Conservation (phyloP, 805 yeast genomes). For the Metschnikowia vanudenii region DNA sequence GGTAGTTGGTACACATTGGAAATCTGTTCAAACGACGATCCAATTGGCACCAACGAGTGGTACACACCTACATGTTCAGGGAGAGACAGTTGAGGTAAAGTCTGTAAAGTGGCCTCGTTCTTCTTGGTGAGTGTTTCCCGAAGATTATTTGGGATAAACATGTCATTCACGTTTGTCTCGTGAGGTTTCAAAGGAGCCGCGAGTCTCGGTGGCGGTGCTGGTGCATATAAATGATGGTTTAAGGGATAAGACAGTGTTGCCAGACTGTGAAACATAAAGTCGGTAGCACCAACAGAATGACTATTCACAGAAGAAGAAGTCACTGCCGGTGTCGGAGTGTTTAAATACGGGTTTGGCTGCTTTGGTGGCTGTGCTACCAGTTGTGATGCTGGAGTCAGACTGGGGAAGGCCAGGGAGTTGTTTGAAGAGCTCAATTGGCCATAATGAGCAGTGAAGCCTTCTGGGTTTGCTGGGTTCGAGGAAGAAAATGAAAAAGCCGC, state of each 20-base stretch:
- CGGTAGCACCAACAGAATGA: constrained; percentile 10
- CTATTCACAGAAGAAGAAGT: constrained; percentile 12
- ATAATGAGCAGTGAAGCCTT: constrained; percentile 7
- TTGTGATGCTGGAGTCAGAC: constrained; percentile 12
- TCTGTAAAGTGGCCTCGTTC: constrained; percentile 78
- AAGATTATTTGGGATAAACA: constrained; percentile 71
- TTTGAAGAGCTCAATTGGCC: constrained; percentile 16
- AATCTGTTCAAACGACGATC: constrained; percentile 36
- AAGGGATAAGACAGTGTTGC: constrained; percentile 44
- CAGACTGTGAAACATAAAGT: constrained; percentile 18
- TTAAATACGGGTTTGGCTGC: constrained; percentile 27
- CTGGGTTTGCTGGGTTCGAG: constrained; percentile 5
- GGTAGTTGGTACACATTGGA: constrained; percentile 50
- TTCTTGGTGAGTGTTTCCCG: constrained; percentile 69
- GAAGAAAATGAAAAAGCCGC: constrained; percentile 8
- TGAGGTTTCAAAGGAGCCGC: constrained; percentile 60
- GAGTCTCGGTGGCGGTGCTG: constrained; percentile 77
- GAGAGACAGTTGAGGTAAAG: constrained; percentile 45
- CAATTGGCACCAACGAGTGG: constrained; percentile 87
- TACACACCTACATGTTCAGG: constrained; percentile 62
- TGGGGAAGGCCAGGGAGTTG: constrained; percentile 10
- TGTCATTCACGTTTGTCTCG: constrained; percentile 63
- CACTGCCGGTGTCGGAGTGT: constrained; percentile 9
- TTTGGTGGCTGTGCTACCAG: constrained; percentile 14
- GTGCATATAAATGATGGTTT: constrained; percentile 87